A percentile compares a stretch with the other conserved stretches of the same genome.
phyloP scores from a whole-genome alignment of 768 basidiomycete genomes.

The Termitomyces eurrhizus region DNA sequence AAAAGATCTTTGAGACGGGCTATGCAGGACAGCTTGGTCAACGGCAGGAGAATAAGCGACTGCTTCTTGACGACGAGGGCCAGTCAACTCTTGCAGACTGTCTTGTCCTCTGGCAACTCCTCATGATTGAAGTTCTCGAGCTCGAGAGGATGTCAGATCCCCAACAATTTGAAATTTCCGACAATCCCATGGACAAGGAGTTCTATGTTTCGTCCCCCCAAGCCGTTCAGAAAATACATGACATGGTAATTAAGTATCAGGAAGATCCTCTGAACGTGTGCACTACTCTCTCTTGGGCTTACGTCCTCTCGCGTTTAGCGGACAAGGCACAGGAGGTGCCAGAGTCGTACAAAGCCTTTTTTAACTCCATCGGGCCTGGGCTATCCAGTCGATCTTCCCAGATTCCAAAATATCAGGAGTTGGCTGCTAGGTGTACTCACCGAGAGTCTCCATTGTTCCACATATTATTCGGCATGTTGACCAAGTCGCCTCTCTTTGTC shows the following conservation, averaged over 20 bases:
- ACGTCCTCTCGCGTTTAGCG: slow-evolving; percentile 65
- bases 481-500: slow-evolving; percentile 72
- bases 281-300: slow-evolving; percentile 81
- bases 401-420: slow-evolving; percentile 49
- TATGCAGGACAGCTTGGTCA: slow-evolving; percentile 64
- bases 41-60: slow-evolving; percentile 54
- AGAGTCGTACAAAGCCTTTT: slow-evolving; percentile 49
- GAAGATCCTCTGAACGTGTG: slow-evolving; percentile 62
- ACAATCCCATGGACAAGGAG: slow-evolving; percentile 40
- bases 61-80: slow-evolving; percentile 75
- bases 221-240: slow-evolving; percentile 63
- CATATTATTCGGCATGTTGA: slow-evolving; percentile 54
- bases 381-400: slow-evolving; percentile 40
- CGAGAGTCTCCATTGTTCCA: slow-evolving; percentile 59
- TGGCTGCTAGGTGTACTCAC: slow-evolving; percentile 54
- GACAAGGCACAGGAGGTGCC: slow-evolving; percentile 51
- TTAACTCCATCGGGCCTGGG: slow-evolving; percentile 46
- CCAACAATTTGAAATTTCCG: slow-evolving; percentile 46
- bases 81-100: slow-evolving; percentile 60
- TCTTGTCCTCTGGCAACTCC: slow-evolving; percentile 72
- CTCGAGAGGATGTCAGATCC: slow-evolving; percentile 65
- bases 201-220: slow-evolving; percentile 61
- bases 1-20: slow-evolving; percentile 59
- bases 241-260: slow-evolving; percentile 54
- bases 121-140: slow-evolving; percentile 77